phyloP scores from a whole-genome alignment of 768 basidiomycete species.

The Trametes elegans region DNA sequence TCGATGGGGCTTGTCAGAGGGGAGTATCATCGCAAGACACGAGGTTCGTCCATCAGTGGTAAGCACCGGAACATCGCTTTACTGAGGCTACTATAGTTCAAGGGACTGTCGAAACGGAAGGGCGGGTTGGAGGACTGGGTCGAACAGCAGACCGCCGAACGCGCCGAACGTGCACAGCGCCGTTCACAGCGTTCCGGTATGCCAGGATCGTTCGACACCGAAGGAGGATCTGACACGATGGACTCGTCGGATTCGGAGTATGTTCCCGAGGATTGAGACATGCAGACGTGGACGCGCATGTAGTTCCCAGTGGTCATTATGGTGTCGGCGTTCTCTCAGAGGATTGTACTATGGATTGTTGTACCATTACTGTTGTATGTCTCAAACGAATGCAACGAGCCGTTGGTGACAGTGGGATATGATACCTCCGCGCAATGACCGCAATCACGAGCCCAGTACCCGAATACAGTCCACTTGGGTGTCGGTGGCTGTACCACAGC shows the following conservation, averaged over 20 bases:
- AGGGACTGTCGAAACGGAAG: conserved; percentile 75
- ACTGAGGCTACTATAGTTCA: conserved; percentile 50
- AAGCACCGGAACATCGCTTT: not conserved
- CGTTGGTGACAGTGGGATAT: not conserved
- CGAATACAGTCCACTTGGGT: not conserved
- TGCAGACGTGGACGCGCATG: not conserved
- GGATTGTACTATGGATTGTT: conserved; percentile 1
- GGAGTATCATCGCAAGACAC: conserved; percentile 85
- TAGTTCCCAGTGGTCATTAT: not conserved
- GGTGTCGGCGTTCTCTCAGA: not conserved
- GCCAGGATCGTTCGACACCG: conserved; percentile 21
- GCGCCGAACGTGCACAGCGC: conserved; percentile 23
- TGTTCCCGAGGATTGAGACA: not conserved
- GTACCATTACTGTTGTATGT: not conserved
- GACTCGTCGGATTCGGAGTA: conserved; percentile 8
- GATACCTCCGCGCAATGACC: no score
- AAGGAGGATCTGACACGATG: not conserved
- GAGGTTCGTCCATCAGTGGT: conserved; percentile 39
- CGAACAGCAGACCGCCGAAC: conserved; percentile 48
- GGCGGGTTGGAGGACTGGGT: conserved; percentile 72
- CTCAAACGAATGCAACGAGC: not conserved
- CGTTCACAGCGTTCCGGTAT: conserved; percentile 10
- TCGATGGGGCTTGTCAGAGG: conserved; percentile 38
- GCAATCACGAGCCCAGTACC: no score
- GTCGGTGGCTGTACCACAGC: conserved; percentile 4